A percentile compares a stretch with the other conserved stretches of the same genome.
These are phyloP conservation scores for Ceratocystis eucalypticola DNA, from an alignment of 2,329 filamentous ascomycete genomes.

Conservation along the genomic window DNA sequence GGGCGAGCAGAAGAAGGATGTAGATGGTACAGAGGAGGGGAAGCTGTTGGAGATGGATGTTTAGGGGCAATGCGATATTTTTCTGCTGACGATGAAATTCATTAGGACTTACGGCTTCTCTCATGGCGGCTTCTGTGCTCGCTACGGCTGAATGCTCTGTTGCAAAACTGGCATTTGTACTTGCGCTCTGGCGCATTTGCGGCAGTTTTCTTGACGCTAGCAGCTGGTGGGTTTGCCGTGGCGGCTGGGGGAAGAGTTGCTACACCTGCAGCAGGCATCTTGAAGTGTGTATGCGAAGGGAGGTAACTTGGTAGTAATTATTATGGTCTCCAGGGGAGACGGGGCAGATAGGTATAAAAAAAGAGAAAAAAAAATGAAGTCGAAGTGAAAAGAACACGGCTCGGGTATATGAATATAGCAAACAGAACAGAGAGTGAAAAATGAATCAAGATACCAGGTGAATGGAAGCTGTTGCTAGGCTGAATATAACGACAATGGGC, in stretches of 20 bases:
- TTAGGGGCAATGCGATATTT: no score
- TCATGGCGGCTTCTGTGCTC: constrained; percentile 96
- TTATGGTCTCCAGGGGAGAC: neutral
- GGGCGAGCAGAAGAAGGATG: neutral
- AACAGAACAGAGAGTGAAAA: constrained; percentile 3
- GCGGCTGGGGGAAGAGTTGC: constrained; percentile 56
- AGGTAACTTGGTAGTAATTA: neutral
- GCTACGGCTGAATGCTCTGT: constrained; percentile 90
- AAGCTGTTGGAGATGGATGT: no score
- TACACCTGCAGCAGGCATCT: constrained; percentile 59
- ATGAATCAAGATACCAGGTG: neutral
- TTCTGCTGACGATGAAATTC: neutral
- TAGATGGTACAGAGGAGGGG: no score
- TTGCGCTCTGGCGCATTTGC: constrained; percentile 66
- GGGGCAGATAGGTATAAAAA: neutral
- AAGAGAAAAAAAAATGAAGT: neutral
- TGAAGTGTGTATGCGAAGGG: constrained; percentile 27
- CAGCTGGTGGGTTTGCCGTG: constrained; percentile 60
- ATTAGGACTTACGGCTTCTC: constrained; percentile 72
- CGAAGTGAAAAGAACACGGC: constrained; percentile 1
- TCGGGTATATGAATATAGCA: constrained; percentile 1
- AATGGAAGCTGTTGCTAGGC: neutral
- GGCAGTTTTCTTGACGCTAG: constrained; percentile 9
- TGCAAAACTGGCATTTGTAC: constrained; percentile 99
- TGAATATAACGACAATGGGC: neutral